Evolutionary conservation across 2,329 filamentous ascomycete species (phyloP), one percentile per base, ranked within the genome.

Genomic region (Ophiostoma quercus): DNA sequence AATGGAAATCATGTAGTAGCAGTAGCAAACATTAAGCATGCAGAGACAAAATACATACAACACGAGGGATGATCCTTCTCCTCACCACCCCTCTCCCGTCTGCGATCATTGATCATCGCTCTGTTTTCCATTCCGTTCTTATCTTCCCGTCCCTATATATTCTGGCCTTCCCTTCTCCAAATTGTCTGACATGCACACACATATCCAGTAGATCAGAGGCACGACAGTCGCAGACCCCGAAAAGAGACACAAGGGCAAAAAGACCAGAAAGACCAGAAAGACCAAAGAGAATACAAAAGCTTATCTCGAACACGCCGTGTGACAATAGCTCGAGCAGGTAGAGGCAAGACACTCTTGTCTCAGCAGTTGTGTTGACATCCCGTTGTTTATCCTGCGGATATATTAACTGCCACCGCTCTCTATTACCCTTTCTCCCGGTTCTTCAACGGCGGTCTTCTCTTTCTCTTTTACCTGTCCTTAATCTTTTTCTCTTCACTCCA

Each of bases 111-210:
- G 60, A 63, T n/a, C 60, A 16, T 32, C 29, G 34, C 62, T 8
- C 29, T 65, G 29, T 14, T 66, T 25, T 66, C 34, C 63, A 25
- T 41, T 66, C n/a, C n/a, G 6, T 14, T 65, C 32, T 65, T 25
- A 12, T 41, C 63, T 66, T 41, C 8, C 37, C 63, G n/a, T 25
- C 37, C 34, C 63, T 66, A 66, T 66, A 66, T 66, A 66, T n/a
- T 66, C 63, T 25, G 8, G 63, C 63, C 34, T 25, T n/a, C 34
- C 37, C 63, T 66, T 66, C 63, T 66, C 63, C 63, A 66, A 41
- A n/a, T 41, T 7, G 34, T 9, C 62, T 22, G 62, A 65, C 34
- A 22, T 65, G 29, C 7, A 32, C 32, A 65, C 2, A 65, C 32
- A 39, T n/a, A 25, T 9, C 4, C 29, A 34, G 60, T 57, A 57